A percentile compares a stretch with the other conserved stretches of the same genome.
Evolutionary conservation across 805 yeast genomes (phyloP).

Genomic region (Ogataea naganishii): DNA sequence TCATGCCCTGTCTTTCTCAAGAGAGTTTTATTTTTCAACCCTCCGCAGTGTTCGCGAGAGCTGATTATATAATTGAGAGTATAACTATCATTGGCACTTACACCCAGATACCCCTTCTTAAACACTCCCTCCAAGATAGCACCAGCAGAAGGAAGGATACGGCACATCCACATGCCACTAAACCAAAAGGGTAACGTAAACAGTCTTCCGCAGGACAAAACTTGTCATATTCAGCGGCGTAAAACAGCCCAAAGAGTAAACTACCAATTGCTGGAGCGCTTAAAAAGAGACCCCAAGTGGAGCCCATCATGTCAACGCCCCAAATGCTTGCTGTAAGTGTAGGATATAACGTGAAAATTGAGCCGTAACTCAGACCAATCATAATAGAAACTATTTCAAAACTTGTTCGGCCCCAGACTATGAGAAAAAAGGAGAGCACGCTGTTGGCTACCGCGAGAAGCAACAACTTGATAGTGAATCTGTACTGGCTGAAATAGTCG

Average conservation of each 20-base stretch:
- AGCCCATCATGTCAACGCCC: slow-evolving; percentile 83
- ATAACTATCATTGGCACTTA: too few relatives aligned
- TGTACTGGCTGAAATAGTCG: slow-evolving; percentile 7
- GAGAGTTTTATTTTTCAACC: too few relatives aligned
- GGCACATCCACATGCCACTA: too few relatives aligned
- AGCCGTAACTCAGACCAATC: slow-evolving; percentile 73
- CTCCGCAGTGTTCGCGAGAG: too few relatives aligned
- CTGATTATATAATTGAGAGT: too few relatives aligned
- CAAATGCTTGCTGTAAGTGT: slow-evolving; percentile 70
- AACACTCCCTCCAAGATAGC: too few relatives aligned
- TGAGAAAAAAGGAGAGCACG: slow-evolving; percentile 6
- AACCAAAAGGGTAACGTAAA: too few relatives aligned
- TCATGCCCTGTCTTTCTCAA: too few relatives aligned
- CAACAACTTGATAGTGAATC: slow-evolving; percentile 5
- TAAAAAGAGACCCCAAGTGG: slow-evolving; percentile 85
- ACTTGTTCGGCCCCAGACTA: too few relatives aligned
- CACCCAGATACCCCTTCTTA: too few relatives aligned
- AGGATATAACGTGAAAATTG: slow-evolving; percentile 75
- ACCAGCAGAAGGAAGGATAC: too few relatives aligned
- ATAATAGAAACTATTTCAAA: slow-evolving; percentile 28
- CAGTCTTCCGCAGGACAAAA: too few relatives aligned
- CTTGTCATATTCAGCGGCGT: slow-evolving; percentile 54
- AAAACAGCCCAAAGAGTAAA: slow-evolving; percentile 55
- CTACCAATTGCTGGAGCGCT: slow-evolving; percentile 85
- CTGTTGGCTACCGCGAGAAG: slow-evolving; percentile 5